Evolutionary conservation across 345 rosid species (phyloP).

Genomic region (Gossypium anomalum): DNA sequence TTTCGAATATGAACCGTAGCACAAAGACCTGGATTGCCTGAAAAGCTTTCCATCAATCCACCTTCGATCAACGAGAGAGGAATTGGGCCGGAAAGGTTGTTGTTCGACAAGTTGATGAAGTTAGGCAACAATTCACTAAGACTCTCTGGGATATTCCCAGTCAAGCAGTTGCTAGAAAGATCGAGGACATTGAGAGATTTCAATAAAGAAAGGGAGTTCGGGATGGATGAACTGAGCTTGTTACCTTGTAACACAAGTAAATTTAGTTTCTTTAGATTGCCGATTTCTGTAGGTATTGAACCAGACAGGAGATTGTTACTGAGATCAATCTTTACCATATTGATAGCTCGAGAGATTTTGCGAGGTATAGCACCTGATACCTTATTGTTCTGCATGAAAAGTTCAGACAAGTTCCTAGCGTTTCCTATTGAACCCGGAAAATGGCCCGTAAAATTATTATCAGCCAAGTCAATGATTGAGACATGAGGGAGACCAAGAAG

Average conservation of each 20-base stretch:
- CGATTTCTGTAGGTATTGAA: constrained; percentile 71
- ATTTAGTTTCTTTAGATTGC: constrained; percentile 66
- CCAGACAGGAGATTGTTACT: constrained; percentile 71
- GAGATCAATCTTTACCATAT: constrained; percentile 86
- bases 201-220: constrained; percentile 57
- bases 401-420: constrained; percentile 75
- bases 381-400: constrained; percentile 69
- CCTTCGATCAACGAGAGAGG: constrained; percentile 60
- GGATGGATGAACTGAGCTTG: constrained; percentile 61
- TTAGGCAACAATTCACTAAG: constrained; percentile 61
- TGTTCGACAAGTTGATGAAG: constrained; percentile 74
- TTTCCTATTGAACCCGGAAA: constrained; percentile 46
- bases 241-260: constrained; percentile 66
- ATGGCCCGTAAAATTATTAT: constrained; percentile 68
- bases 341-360: constrained; percentile 57
- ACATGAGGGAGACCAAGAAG: constrained; percentile 71
- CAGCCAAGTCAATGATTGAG: constrained; percentile 76
- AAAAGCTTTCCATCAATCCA: constrained; percentile 72
- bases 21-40: constrained; percentile 83
- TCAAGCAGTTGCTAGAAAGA: constrained; percentile 64
- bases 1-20: constrained; percentile 39
- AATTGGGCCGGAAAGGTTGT: constrained; percentile 77
- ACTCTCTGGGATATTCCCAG: constrained; percentile 69
- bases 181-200: constrained; percentile 85
- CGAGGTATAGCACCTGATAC: constrained; percentile 67